A percentile compares a stretch with the other conserved stretches of the same genome.
Evolutionary conservation across 2,329 filamentous ascomycete species (phyloP).

Genomic region (Phoma herbarum): DNA sequence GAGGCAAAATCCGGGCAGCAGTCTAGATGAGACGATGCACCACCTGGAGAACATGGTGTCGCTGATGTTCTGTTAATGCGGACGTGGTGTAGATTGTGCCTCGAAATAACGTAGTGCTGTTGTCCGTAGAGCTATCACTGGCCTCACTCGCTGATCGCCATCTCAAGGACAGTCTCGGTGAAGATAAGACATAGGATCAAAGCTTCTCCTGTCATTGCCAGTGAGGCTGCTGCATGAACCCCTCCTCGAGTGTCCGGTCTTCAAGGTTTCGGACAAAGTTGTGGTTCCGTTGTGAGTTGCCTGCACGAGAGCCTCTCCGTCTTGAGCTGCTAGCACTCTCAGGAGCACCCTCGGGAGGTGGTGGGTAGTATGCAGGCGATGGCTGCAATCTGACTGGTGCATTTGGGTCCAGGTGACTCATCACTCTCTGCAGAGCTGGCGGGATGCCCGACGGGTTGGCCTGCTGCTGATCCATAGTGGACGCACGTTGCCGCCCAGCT

Average conservation of each 20-base stretch:
- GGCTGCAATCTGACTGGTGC: slow-evolving; percentile 94
- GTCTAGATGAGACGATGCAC: background rate
- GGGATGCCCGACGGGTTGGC: slow-evolving; percentile 92
- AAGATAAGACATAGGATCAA: slow-evolving; percentile 1
- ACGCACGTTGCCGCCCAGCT: slow-evolving; percentile 84
- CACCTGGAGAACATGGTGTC: background rate
- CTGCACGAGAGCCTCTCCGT: slow-evolving; percentile 77
- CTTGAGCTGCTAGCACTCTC: slow-evolving; percentile 72
- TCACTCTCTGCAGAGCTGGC: slow-evolving; percentile 89
- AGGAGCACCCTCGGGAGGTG: slow-evolving; percentile 82
- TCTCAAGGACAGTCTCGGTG: slow-evolving; percentile 9
- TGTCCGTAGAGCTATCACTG: background rate
- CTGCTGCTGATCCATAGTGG: slow-evolving; percentile 95
- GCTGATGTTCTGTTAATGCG: background rate
- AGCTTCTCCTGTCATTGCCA: slow-evolving; percentile 65
- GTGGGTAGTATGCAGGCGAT: slow-evolving; percentile 96
- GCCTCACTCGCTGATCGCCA: slow-evolving; percentile 3
- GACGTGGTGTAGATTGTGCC: background rate
- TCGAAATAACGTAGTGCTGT: slow-evolving; percentile 24
- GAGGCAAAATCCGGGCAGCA: background rate
- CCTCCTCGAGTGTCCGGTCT: slow-evolving; percentile 92
- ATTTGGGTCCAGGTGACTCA: slow-evolving; percentile 93
- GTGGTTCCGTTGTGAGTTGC: slow-evolving; percentile 69
- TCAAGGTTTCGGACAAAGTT: slow-evolving; percentile 96
- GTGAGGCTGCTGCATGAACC: slow-evolving; percentile 77